A percentile compares a stretch with the other conserved stretches of the same genome.
Evolutionary conservation across 495 filamentous ascomycete genomes (phyloP).

Genomic region (Poronia punctata): DNA sequence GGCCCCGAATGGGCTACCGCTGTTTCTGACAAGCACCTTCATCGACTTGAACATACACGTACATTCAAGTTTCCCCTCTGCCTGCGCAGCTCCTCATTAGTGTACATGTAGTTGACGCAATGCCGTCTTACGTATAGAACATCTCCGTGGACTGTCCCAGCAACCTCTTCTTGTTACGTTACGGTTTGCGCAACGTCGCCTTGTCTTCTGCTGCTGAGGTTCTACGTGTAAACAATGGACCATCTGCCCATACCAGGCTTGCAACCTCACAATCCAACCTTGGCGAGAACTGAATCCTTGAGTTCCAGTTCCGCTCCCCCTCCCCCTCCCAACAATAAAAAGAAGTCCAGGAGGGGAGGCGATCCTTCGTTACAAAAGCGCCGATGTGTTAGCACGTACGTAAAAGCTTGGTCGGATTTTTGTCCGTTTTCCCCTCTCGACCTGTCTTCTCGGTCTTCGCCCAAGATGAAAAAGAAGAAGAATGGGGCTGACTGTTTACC

Average conservation of each 20-base stretch:
- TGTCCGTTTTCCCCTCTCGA: constrained; percentile 1
- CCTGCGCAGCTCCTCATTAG: neutral
- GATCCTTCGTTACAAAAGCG: constrained; percentile 58
- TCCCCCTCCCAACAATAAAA: constrained; percentile 30
- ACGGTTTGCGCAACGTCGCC: neutral
- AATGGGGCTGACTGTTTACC: constrained; percentile 2
- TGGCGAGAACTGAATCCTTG: neutral
- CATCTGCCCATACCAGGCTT: constrained; percentile 3
- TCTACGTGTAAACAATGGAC: constrained; percentile 1
- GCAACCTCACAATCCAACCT: constrained; percentile 3
- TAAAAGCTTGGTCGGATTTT: constrained; percentile 6
- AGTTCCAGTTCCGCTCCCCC: constrained; percentile 2
- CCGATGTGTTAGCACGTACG: constrained; percentile 75
- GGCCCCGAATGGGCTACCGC: too few relatives aligned
- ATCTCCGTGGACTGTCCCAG: neutral
- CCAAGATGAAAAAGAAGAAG: neutral
- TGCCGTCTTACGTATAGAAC: neutral
- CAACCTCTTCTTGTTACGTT: constrained; percentile 1
- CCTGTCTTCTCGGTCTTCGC: neutral
- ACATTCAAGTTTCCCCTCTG: too few relatives aligned
- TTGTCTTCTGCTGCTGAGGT: neutral
- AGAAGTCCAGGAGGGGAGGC: constrained; percentile 43
- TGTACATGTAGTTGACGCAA: neutral
- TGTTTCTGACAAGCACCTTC: too few relatives aligned
- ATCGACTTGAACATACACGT: too few relatives aligned